Evolutionary conservation across 768 basidiomycete species (phyloP).

Genomic region (Lactarius indigo): DNA sequence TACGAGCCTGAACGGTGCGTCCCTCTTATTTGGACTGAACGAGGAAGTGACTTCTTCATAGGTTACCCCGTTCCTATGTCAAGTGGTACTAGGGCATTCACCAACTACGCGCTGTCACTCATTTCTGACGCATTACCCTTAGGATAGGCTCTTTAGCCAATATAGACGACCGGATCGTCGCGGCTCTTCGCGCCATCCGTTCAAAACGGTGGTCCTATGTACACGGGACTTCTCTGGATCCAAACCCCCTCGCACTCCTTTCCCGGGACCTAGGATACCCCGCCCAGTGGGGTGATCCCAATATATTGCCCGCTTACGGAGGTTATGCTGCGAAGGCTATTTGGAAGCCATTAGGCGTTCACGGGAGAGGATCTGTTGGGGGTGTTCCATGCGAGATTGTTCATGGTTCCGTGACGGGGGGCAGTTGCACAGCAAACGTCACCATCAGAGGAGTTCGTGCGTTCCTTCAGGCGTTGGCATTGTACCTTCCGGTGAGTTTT

Average conservation of each 20-base stretch:
- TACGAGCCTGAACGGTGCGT: constrained; percentile 66
- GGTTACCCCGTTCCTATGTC: constrained; percentile 62
- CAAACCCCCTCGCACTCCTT: constrained; percentile 42
- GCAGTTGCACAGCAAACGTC: constrained; percentile 60
- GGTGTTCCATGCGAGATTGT: constrained; percentile 77
- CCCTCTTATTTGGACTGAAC: not conserved
- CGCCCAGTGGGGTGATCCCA: constrained; percentile 60
- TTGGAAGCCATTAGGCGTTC: constrained; percentile 59
- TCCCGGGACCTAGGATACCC: constrained; percentile 58
- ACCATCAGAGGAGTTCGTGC: constrained; percentile 49
- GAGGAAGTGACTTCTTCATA: constrained; percentile 27
- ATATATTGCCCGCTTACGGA: constrained; percentile 58
- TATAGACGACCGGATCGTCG: constrained; percentile 57
- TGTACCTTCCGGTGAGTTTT: constrained; percentile 67
- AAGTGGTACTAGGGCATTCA: constrained; percentile 45
- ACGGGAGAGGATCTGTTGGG: constrained; percentile 51
- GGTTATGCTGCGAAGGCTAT: constrained; percentile 45
- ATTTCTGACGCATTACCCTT: not conserved
- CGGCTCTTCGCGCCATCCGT: constrained; percentile 51
- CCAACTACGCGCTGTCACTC: not conserved
- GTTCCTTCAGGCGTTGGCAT: constrained; percentile 57
- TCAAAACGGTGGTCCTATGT: constrained; percentile 59
- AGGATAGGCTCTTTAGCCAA: constrained; percentile 70
- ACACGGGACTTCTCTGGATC: constrained; percentile 38
- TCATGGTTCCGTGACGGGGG: constrained; percentile 53